Evolutionary conservation across 129 eudicot species (phyloP).

Genomic region (Deinandra increscens): DNA sequence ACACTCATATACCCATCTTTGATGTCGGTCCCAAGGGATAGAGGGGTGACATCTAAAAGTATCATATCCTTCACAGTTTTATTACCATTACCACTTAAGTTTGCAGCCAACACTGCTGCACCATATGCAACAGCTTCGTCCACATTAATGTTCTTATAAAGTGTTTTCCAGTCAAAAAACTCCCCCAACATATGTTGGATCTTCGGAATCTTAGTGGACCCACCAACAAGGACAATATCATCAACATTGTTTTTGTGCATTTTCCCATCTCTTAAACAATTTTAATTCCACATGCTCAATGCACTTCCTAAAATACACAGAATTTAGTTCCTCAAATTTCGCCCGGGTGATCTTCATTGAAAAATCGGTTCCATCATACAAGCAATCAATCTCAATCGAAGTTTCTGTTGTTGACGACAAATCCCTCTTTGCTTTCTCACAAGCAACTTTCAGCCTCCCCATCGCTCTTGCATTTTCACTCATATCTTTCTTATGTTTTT

Average conservation of each 20-base stretch:
- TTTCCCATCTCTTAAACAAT: not conserved
- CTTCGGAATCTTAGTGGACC: not conserved
- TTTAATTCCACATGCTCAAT: not conserved
- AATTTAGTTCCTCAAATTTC: not conserved
- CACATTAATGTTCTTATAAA: not conserved
- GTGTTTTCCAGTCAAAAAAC: not conserved
- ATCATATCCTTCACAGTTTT: not conserved
- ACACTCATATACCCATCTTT: not conserved
- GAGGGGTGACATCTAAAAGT: not conserved
- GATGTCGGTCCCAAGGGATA: not conserved
- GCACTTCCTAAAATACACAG: not conserved
- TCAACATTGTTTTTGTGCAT: not conserved
- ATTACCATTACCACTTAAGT: not conserved
- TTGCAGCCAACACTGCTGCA: slow-evolving; percentile 3
- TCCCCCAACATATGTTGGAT: not conserved
- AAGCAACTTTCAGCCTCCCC: not conserved
- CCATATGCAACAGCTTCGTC: not conserved
- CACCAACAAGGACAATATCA: not conserved
- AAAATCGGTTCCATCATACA: not conserved
- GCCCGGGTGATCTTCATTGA: not conserved
- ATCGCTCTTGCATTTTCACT: not conserved
- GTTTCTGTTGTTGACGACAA: not conserved
- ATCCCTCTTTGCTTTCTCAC: not conserved
- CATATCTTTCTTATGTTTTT: not conserved
- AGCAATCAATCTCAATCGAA: not conserved